Evolutionary conservation across 1,139 yeast genomes (phyloP), one percentile per base, ranked within the genome.

Genomic region (Debaryomyces udenii): DNA sequence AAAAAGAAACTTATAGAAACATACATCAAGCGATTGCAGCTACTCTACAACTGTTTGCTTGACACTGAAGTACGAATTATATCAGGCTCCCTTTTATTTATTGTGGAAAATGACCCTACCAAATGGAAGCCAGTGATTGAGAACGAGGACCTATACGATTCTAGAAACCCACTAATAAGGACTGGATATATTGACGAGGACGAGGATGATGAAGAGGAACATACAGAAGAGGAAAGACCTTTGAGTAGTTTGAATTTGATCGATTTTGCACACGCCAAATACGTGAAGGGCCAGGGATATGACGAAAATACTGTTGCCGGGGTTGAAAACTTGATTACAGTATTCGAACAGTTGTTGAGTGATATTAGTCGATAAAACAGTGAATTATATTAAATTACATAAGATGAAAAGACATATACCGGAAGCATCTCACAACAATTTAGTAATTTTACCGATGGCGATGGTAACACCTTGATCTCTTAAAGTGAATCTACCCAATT

Each of bases 381-480:
- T 20, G 26, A 39, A 32, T 23, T 31, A 30, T n/a, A 37, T 31
- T 33, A 29, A 16, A 10, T 23, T 32, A 27, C 40, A 29, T 26
- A 35, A 34, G 26, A 24, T 17, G 9, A 10, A 26, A n/a, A 26
- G 26, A 23, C 15, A 32, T 9, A 16, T 14, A 9, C 16, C 24
- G 13, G 24, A 26, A 15, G n/a, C 26, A n/a, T 16, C 32, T 48
- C 64, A 64, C 60, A 85, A 74, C 52, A 86, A 71, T 66, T 85
- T 86, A 44, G 89, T 83, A 57, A 93, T 89, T 72, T 91, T 91
- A 70, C 99, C 99, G 68, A 93, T 94, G 51, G 99, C 99, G 68
- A 93, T 90, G 42, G 99, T 93, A 49, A 83, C 82, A 62, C 99
- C 99, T 73, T 93, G 98, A 68, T 93, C 99, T 77, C 99, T 89